These are phyloP conservation scores for Silybum marianum DNA, from an alignment of 129 eudicot species.

Conservation along the genomic window DNA sequence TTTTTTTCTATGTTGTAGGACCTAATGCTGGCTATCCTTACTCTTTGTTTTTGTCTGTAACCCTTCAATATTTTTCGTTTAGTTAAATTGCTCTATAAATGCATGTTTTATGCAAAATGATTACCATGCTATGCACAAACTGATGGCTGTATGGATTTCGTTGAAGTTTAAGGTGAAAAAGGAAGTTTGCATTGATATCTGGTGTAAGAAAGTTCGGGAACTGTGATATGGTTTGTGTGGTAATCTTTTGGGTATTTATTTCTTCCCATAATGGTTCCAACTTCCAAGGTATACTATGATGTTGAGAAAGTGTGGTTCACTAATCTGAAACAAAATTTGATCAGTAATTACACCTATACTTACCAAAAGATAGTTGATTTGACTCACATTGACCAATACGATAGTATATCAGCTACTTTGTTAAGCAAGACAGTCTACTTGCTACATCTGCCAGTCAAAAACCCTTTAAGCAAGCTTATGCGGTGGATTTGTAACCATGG, in stretches of 20 bases:
- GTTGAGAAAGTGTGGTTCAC: slow-evolving; percentile 4
- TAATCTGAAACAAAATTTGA: neutral
- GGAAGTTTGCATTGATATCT: neutral
- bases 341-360: neutral
- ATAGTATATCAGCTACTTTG: neutral
- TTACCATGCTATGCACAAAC: neutral
- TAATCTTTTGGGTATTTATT: neutral
- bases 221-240: neutral
- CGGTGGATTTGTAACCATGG: neutral
- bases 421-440: neutral
- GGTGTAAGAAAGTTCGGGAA: neutral
- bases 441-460: neutral
- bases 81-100: neutral
- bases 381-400: neutral
- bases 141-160: neutral
- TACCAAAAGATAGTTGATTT: neutral
- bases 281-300: neutral
- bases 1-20: neutral
- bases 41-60: neutral
- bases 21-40: neutral
- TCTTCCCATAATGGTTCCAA: neutral
- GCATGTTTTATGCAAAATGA: neutral
- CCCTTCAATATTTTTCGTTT: neutral
- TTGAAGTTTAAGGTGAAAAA: neutral
- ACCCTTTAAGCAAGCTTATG: neutral